Evolutionary conservation across 306 rosid species (phyloP), one percentile per base, ranked within the genome.

Genomic region (Pyrus communis): DNA sequence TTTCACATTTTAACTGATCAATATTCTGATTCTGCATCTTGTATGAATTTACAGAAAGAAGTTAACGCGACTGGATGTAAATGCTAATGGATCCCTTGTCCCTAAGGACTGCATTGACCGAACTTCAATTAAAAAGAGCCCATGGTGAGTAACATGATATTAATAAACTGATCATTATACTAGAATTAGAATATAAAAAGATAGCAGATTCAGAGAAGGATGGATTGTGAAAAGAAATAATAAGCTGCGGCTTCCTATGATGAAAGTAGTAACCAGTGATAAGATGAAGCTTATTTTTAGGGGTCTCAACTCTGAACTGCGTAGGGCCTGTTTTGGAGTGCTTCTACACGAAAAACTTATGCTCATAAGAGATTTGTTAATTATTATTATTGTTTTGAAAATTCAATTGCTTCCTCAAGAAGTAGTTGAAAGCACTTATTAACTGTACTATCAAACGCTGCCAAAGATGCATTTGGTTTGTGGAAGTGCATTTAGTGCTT

Each of bases 1-100:
- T 14, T 23, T 0, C 46, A 59, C 22, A 64, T 70, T 67, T 28
- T 65, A 67, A 30, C 14, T 52, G 42, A 12, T 65, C 46, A 1
- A 5, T 75, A 35, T 31, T 57, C 64, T 68, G 61, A 83, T 55
- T 67, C 59, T 75, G 30, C 63, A 57, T 71, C 57, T 73, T 71
- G 71, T 74, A 15, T 74, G 71, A 33, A 77, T 77, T 78, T 86
- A 81, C 95, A 94, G 98, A 81, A 89, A 94, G 87, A 94, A 91
- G 88, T 83, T 88, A 83, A 84, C 91, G 4, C 89, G 91, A 69
- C 80, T 94, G 73, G 89, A 96, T 43, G 95, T 94, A 67, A 87
- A 85, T 90, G 97, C 98, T 61, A 90, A 88, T 78, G 97, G 97
- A 62, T 86, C 97, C 52, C 77, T 87, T 71, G 64, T 85, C 64